Conservation (phyloP, 305 asterid species). For the Fraxinus sp. region DNA sequence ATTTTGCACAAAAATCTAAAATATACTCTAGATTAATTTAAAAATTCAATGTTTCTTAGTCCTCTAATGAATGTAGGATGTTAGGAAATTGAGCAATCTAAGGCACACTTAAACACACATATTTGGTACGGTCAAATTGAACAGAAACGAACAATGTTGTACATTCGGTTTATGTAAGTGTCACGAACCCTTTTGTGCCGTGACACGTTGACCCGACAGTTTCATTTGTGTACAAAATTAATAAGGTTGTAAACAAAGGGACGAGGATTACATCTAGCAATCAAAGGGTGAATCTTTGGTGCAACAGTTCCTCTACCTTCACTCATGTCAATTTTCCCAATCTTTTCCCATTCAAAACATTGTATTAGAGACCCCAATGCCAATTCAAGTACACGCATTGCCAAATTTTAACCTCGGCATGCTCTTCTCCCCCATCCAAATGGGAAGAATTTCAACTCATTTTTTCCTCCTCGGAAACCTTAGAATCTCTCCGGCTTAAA, state of each 20-base stretch:
- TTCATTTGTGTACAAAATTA: conserved; percentile 8
- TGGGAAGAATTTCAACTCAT: conserved; percentile 43
- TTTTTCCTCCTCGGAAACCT: conserved; percentile 18
- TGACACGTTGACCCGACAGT: neutral
- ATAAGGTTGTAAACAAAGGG: conserved; percentile 32
- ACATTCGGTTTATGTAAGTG: neutral
- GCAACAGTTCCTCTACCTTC: conserved; percentile 51
- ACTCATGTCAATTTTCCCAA: conserved; percentile 49
- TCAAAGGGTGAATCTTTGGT: conserved; percentile 49
- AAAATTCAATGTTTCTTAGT: neutral
- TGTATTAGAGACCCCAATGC: conserved; percentile 54
- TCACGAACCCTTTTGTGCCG: neutral
- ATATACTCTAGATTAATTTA: neutral
- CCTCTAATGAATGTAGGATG: neutral
- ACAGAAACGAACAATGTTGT: neutral
- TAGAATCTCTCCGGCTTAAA: conserved; percentile 46
- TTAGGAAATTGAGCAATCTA: neutral
- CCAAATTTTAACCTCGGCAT: conserved; percentile 62
- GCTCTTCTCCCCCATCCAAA: conserved; percentile 68
- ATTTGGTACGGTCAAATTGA: neutral
- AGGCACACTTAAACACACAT: neutral
- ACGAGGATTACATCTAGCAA: conserved; percentile 44
- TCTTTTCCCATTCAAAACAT: conserved; percentile 62
- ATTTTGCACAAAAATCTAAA: neutral
- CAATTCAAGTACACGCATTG: conserved; percentile 49